phyloP scores from a whole-genome alignment of 495 filamentous ascomycete genomes.

The Penicillium nucicola region DNA sequence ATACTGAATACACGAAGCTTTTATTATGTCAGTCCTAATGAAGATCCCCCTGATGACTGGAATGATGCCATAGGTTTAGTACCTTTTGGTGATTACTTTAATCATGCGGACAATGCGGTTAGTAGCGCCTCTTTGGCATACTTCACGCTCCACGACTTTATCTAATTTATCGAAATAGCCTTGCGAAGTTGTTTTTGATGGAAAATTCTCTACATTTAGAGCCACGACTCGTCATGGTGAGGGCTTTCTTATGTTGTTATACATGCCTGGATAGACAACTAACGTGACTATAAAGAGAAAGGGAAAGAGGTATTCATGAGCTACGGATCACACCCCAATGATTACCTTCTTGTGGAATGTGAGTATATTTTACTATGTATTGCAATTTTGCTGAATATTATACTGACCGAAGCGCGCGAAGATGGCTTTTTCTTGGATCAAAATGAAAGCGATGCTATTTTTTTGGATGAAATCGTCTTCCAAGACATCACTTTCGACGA shows the following conservation, averaged over 20 bases:
- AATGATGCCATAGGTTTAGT: constrained; percentile 71
- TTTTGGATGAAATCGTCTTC: constrained; percentile 59
- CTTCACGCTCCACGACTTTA: background rate
- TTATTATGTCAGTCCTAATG: constrained; percentile 54
- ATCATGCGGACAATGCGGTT: constrained; percentile 55
- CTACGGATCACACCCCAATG: constrained; percentile 73
- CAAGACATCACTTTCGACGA: constrained; percentile 30
- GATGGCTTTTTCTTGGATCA: constrained; percentile 64
- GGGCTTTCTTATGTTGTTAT: background rate
- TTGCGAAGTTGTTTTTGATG: constrained; percentile 55
- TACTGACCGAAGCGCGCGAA: constrained; percentile 10
- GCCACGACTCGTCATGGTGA: constrained; percentile 49
- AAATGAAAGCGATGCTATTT: constrained; percentile 60
- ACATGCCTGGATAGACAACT: background rate
- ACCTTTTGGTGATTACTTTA: constrained; percentile 80
- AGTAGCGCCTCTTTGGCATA: background rate
- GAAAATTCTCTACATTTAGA: constrained; percentile 55
- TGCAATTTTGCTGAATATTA: background rate
- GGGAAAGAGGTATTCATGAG: constrained; percentile 71
- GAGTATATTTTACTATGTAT: constrained; percentile 1
- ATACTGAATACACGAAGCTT: constrained; percentile 77
- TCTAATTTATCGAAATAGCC: constrained; percentile 6
- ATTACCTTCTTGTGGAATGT: constrained; percentile 73
- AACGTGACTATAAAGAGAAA: constrained; percentile 20
- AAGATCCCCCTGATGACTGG: constrained; percentile 39